Evolutionary conservation across 805 yeast genomes (phyloP).

Genomic region (Candida xiaguanensis): DNA sequence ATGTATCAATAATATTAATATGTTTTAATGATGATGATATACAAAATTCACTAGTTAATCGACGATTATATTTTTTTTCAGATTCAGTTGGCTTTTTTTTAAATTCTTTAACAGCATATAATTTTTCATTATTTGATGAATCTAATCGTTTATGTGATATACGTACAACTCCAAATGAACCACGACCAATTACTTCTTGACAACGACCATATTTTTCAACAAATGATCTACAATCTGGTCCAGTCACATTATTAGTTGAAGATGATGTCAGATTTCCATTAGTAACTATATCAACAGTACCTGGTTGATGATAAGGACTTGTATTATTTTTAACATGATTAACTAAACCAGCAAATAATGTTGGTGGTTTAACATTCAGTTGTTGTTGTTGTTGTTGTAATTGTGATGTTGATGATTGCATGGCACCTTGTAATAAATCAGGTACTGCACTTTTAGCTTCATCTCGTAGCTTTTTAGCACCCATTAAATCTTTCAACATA

Average conservation of each 20-base stretch:
- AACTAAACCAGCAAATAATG: constrained; percentile 64
- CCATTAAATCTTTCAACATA: constrained; percentile 74
- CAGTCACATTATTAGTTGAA: constrained; percentile 15
- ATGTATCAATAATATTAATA: constrained; percentile 69
- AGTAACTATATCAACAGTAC: not conserved
- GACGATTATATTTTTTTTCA: constrained; percentile 62
- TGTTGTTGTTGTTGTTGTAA: constrained; percentile 9
- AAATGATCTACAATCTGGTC: constrained; percentile 51
- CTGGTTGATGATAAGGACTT: constrained; percentile 16
- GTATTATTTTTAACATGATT: constrained; percentile 45
- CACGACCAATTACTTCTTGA: constrained; percentile 91
- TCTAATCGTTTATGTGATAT: constrained; percentile 67
- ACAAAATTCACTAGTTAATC: constrained; percentile 80
- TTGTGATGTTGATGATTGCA: constrained; percentile 9
- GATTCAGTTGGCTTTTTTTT: constrained; percentile 57
- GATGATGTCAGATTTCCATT: not conserved
- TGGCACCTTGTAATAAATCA: constrained; percentile 35
- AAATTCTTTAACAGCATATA: constrained; percentile 88
- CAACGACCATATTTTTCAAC: constrained; percentile 90
- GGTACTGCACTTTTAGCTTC: constrained; percentile 76
- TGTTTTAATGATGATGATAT: constrained; percentile 77
- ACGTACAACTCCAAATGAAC: constrained; percentile 91
- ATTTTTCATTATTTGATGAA: constrained; percentile 27
- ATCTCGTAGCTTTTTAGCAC: constrained; percentile 65
- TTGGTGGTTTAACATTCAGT: constrained; percentile 50